phyloP scores from a whole-genome alignment of 768 basidiomycete species.

The Lactarius tabidus region DNA sequence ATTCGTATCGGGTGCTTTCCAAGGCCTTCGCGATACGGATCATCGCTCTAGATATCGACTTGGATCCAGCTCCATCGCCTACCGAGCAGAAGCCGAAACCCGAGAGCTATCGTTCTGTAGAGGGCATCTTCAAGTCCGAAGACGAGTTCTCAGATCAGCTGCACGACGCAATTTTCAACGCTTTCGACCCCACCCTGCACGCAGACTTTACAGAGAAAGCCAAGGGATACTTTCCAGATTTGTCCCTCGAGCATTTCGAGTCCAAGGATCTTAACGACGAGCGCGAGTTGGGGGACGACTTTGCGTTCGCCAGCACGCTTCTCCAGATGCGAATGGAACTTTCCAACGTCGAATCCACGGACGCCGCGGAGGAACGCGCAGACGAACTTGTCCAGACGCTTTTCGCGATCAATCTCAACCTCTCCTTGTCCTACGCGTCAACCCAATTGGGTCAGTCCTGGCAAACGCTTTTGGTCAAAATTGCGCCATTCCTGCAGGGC shows the following conservation, averaged over 20 bases:
- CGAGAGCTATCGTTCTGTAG: constrained; percentile 55
- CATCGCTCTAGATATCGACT: constrained; percentile 68
- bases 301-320: constrained; percentile 61
- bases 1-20: constrained; percentile 64
- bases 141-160: constrained; percentile 65
- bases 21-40: constrained; percentile 76
- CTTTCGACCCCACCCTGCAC: constrained; percentile 70
- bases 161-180: constrained; percentile 62
- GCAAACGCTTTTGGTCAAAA: constrained; percentile 64
- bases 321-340: constrained; percentile 59
- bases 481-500: constrained; percentile 59
- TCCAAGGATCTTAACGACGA: constrained; percentile 57
- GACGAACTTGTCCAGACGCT: constrained; percentile 55
- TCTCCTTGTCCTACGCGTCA: constrained; percentile 80
- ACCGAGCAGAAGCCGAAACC: constrained; percentile 44
- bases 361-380: constrained; percentile 41
- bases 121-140: constrained; percentile 52
- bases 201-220: constrained; percentile 53
- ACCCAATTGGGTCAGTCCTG: constrained; percentile 71
- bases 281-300: constrained; percentile 77
- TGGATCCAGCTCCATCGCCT: constrained; percentile 40
- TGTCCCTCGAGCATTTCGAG: constrained; percentile 63
- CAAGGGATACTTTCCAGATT: constrained; percentile 48
- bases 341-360: constrained; percentile 35
- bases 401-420: constrained; percentile 78